A percentile compares a stretch with the other conserved stretches of the same genome.
These are phyloP conservation scores for Solanum etuberosum DNA, from an alignment of 257 asterid genomes.

Conservation along the genomic window DNA sequence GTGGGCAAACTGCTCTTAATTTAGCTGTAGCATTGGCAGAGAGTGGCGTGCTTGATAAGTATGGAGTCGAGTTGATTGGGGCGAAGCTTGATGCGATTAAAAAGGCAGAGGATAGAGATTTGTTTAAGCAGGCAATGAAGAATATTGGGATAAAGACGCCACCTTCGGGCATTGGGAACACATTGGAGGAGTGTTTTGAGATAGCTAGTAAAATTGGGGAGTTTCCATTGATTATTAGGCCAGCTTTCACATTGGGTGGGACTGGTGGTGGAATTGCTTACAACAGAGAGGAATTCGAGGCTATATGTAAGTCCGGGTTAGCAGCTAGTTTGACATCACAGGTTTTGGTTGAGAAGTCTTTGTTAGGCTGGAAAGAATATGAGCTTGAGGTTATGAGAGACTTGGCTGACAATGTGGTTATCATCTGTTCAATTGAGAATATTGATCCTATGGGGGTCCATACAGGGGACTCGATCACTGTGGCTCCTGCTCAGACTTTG, in stretches of 20 bases:
- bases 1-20: constrained; percentile 97
- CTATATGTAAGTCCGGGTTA: constrained; percentile 87
- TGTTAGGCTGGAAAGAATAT: constrained; percentile 97
- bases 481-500: constrained; percentile 97
- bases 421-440: constrained; percentile 95
- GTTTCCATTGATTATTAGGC: constrained; percentile 88
- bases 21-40: constrained; percentile 91
- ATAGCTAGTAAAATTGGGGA: constrained; percentile 80
- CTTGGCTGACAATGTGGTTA: constrained; percentile 96
- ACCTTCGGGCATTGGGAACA: constrained; percentile 90
- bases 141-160: constrained; percentile 90
- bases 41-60: constrained; percentile 87
- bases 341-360: constrained; percentile 89
- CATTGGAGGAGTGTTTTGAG: constrained; percentile 74
- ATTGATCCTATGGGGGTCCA: constrained; percentile 97
- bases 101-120: constrained; percentile 95
- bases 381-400: constrained; percentile 99
- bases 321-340: constrained; percentile 94
- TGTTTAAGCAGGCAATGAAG: constrained; percentile 90
- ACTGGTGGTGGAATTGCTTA: constrained; percentile 99
- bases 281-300: constrained; percentile 87
- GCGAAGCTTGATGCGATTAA: constrained; percentile 92
- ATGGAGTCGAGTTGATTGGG: constrained; percentile 93
- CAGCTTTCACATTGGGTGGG: constrained; percentile 93
- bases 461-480: constrained; percentile 96